These are phyloP conservation scores for Neurospora pannonica DNA, from an alignment of 495 filamentous ascomycete genomes.

Conservation along the genomic window DNA sequence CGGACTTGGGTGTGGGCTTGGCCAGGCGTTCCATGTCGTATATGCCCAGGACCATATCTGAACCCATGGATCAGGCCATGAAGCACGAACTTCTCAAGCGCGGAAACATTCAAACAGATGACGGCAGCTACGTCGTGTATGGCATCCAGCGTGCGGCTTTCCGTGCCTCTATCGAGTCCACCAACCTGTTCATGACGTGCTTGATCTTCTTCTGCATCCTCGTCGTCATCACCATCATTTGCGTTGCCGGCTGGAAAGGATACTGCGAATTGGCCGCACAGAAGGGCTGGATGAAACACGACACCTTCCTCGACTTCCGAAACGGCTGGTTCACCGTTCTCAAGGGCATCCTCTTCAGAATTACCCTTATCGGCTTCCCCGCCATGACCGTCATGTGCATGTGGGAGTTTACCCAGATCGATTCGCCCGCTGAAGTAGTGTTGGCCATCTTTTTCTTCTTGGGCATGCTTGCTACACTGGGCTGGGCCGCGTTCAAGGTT, in stretches of 20 bases:
- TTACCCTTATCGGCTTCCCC: conserved; percentile 89
- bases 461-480: conserved; percentile 71
- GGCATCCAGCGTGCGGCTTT: conserved; percentile 92
- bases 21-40: conserved; percentile 41
- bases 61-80: conserved; percentile 13
- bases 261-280: conserved; percentile 65
- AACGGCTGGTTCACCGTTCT: conserved; percentile 59
- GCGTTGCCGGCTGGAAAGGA: conserved; percentile 74
- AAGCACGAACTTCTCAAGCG: conserved; percentile 31
- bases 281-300: conserved; percentile 68
- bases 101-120: conserved; percentile 38
- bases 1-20: conserved; percentile 26
- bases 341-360: conserved; percentile 79
- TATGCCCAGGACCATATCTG: conserved; percentile 42
- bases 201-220: conserved; percentile 77
- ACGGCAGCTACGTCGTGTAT: conserved; percentile 58
- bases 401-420: conserved; percentile 84
- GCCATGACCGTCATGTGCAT: conserved; percentile 89
- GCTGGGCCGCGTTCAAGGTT: conserved; percentile 86
- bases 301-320: conserved; percentile 91
- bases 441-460: conserved; percentile 85
- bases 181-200: conserved; percentile 92
- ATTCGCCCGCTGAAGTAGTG: conserved; percentile 81
- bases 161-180: conserved; percentile 72
- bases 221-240: conserved; percentile 58